Percentiles rank a stretch among this genome's conserved stretches.
phyloP scores from a whole-genome alignment of 768 basidiomycete species.

The Collybia nuda region DNA sequence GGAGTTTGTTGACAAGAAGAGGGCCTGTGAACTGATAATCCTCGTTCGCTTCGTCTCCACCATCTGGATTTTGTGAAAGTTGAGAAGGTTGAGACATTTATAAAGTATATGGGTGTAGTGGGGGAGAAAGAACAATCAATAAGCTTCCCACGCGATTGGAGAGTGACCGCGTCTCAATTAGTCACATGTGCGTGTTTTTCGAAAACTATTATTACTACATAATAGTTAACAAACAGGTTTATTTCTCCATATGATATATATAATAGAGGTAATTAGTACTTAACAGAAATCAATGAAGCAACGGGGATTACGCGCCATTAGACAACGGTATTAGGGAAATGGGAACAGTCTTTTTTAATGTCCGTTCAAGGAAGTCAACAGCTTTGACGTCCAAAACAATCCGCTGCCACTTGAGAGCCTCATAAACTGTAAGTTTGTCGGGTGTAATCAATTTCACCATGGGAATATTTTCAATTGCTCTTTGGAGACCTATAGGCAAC shows the following conservation, averaged over 20 bases:
- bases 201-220: too few species aligned
- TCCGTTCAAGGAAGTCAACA: constrained; percentile 74
- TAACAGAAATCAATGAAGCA: background rate
- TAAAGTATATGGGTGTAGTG: background rate
- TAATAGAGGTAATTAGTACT: too few species aligned
- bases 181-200: constrained; percentile 4
- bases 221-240: too few species aligned
- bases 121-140: too few species aligned
- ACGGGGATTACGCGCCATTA: background rate
- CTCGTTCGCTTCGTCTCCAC: constrained; percentile 50
- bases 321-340: constrained; percentile 7
- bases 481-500: constrained; percentile 53
- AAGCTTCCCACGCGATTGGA: background rate
- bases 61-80: constrained; percentile 41
- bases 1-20: constrained; percentile 77
- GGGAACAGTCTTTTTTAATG: constrained; percentile 49
- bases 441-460: constrained; percentile 63
- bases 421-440: constrained; percentile 74
- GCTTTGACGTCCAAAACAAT: constrained; percentile 81
- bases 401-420: constrained; percentile 81
- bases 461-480: constrained; percentile 72
- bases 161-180: constrained; percentile 8
- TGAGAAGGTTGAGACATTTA: constrained; percentile 60
- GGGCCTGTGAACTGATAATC: constrained; percentile 71
- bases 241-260: too few species aligned